phyloP scores from a whole-genome alignment of 176 grass and related monocot species.

The Bothriochloa decipiens region DNA sequence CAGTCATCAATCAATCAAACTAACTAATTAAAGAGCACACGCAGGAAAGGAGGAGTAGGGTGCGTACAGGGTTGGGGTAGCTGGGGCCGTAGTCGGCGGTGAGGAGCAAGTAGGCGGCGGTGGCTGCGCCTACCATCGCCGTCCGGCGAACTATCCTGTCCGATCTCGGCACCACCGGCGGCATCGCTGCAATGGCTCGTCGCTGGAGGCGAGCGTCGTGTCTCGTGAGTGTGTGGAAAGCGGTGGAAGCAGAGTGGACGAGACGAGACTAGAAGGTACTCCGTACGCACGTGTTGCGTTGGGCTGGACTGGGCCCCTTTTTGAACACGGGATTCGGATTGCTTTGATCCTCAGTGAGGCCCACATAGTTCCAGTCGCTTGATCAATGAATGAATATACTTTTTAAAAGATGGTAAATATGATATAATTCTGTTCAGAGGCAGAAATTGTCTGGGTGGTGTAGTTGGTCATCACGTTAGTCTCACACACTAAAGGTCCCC shows the following conservation, averaged over 20 bases:
- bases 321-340: no score
- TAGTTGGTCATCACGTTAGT: constrained; percentile 72
- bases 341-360: no score
- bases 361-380: no score
- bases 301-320: neutral
- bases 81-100: constrained; percentile 54
- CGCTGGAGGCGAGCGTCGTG: neutral
- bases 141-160: constrained; percentile 70
- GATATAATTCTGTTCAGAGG: no score
- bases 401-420: no score
- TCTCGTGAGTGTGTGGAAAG: neutral
- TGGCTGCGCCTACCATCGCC: constrained; percentile 62
- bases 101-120: constrained; percentile 69
- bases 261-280: constrained; percentile 10
- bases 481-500: constrained; percentile 77
- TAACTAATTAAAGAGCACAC: neutral
- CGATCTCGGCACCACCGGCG: constrained; percentile 40
- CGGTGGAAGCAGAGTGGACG: neutral
- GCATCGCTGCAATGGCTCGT: neutral
- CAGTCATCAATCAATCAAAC: no score
- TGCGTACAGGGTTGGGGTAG: constrained; percentile 48
- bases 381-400: no score
- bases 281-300: neutral
- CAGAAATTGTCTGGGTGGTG: constrained; percentile 57
- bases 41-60: neutral